Base-by-base conservation (phyloP, 2,329 filamentous ascomycete genomes). In the Botrytis paeoniae region DNA sequence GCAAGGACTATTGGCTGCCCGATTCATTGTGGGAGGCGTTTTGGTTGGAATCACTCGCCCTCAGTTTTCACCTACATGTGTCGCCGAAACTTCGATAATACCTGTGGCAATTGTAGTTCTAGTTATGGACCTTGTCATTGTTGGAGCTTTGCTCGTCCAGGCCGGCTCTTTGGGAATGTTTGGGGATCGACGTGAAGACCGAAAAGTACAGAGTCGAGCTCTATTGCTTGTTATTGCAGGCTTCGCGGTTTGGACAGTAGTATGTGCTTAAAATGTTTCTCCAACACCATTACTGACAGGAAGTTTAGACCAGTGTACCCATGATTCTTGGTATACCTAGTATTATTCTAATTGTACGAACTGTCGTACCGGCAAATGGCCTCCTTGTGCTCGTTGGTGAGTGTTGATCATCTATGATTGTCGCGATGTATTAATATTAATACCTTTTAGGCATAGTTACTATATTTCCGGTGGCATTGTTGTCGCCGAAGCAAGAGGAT, bases 41-140 rank as follows among this genome's bases (percentile, higher is more conserved):
- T 73, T 81, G 51, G 77, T 80, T 18, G 80, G 77, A 37, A 79
- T 81, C 64, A 80, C 79, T 29, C 75, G 80, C 41, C 77, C 79
- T 12, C 75, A 80, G 54, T 80, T 80, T 69, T 75, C 76, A 48
- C 79, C 80, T 39, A 73, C 78, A 16, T 82, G 80, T 74, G 72
- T 80, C 20, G 78, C 80, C 45, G 76, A 71, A 32, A 80, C 79
- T 10, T 77, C 77, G 4, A 61, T 80, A 35, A 51, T 80, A 9
- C 79, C 80, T 2, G 71, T 78, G 32, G 74, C 78, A n/a, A 79
- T 81, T 72, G 75, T 78, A 18, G 77, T 80, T 37, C 70, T 81
- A 59, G 75, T 72, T 20, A 73, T 81, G 25, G 80, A 82, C 70
- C 72, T 75, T 9, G 66, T 81, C 7, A 80, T 81, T 41, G 73